These are phyloP conservation scores for Argentina anserina DNA, from an alignment of 306 rosid genomes.

Conservation along the genomic window DNA sequence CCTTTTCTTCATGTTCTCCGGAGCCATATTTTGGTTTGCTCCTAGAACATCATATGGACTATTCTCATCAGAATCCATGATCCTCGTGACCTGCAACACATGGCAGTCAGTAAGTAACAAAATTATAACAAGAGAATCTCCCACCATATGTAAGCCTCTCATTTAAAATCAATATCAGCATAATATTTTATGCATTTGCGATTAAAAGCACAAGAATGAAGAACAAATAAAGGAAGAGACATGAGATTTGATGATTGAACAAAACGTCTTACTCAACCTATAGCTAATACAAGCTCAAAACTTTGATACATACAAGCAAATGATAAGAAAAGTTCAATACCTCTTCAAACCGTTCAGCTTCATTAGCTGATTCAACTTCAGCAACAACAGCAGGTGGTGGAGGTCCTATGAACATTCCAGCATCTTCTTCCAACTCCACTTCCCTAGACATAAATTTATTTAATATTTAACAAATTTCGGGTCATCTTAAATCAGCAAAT, in stretches of 20 bases:
- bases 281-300: neutral
- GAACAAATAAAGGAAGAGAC: neutral
- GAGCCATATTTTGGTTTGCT: constrained; percentile 69
- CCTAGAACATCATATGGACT: constrained; percentile 81
- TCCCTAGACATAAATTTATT: constrained; percentile 40
- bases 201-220: neutral
- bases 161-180: neutral
- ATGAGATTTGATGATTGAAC: neutral
- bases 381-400: constrained; percentile 82
- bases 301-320: constrained; percentile 1
- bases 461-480: constrained; percentile 8
- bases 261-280: neutral
- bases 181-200: neutral
- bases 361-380: constrained; percentile 87
- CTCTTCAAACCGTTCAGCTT: constrained; percentile 96
- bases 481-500: neutral
- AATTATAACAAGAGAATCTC: neutral
- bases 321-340: constrained; percentile 34
- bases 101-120: neutral
- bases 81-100: constrained; percentile 70
- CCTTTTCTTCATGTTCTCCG: constrained; percentile 81
- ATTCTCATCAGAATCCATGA: constrained; percentile 66
- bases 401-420: constrained; percentile 72
- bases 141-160: neutral
- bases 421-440: constrained; percentile 68